Base-by-base conservation (phyloP, 2,329 filamentous ascomycete species). In the Conoideocrella luteorostrata region DNA sequence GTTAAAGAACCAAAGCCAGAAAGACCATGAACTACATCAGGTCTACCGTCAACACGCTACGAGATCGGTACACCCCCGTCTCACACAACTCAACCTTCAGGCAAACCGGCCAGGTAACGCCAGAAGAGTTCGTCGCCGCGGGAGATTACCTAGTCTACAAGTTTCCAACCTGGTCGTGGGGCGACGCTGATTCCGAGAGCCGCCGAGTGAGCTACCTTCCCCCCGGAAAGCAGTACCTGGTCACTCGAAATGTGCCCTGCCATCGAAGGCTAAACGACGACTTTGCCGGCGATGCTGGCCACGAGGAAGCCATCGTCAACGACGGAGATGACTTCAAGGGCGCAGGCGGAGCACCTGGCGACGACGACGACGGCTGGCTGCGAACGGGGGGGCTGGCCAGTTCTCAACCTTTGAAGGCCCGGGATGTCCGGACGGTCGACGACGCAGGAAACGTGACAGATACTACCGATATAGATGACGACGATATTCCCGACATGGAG, bases 121-220 rank as follows among this genome's bases (percentile, higher is more conserved):
- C 91, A 15, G 91, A 96, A 60, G 93, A 98, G 74, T 98, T 98
- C 66, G 76, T 96, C 40, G 84, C 86, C 4, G 93, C 93, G 4
- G 93, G 93, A 56, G 93, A 98, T 71, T 98, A 97, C 64, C 82
- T 98, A 29, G 90, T 95, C 59, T 95, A 94, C 81, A 97, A 96
- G 72, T 98, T 98, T 69, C 93, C 91, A 7, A 95, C 91, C 46
- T 98, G 93, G 93, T 86, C 88, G 39, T 98, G 93, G 93, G 82
- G 86, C 52, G 88, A 93, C 57, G 90, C 91, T 53, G 86, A 91
- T 44, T 80, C 82, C n/a, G 78, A 83, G 2, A 76, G 79, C 49
- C 87, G 88, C 63, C 84, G 89, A 50, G 86, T 87, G 44, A 71
- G 74, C 52, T 87, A 95, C 61, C 80, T 98, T 4, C 93, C 93